Evolutionary conservation across 139 green algal species (phyloP), one percentile per base, ranked within the genome.

Genomic region (Gonium pectorale): DNA sequence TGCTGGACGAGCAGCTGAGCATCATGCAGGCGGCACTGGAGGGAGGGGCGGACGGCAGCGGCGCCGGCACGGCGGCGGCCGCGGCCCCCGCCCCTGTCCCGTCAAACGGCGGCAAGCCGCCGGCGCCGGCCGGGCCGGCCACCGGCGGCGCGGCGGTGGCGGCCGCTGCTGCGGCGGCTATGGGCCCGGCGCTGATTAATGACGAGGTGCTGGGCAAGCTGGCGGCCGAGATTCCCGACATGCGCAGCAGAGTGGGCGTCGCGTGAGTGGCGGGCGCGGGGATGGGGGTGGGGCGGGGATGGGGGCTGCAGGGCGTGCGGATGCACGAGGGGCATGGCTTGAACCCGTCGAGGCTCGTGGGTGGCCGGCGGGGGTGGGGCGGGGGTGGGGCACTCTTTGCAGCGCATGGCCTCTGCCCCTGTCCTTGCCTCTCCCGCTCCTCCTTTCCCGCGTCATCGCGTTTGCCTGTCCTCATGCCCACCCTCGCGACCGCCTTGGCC

Each of bases 161-260:
- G 0, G n/a, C 51, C 33, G 80, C 46, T 19, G 70, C 44, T 43
- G 59, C 46, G n/a, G 81, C 24, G 21, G 56, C 3, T 5, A 68
- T 78, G 63, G 71, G 71, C 19, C 54, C 66, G 1, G 40, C 67
- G 56, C 74, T 94, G 31, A 87, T 95, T 27, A 79, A 90, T 29
- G 94, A 97, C 24, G 94, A 96, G 33, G 83, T 98, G 77, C 89
- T 99, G 41, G 92, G 89, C n/a, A 78, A 79, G 37, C 89, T 99
- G 69, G 95, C 95, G 2, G 83, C 74, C 9, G 96, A 99, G 68
- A 94, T 99, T 29, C 95, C 95, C n/a, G 96, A 99, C 89, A 85
- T 99, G 89, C 86, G 95, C 24, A 84, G 81, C 15, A 87, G 96
- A 7, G 91, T 98, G 54, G 96, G 95, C 51, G 93, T 98, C 17